A percentile compares a stretch with the other conserved stretches of the same genome.
Evolutionary conservation across 441 rosid genomes (phyloP).

Genomic region (Isatis lusitanica): DNA sequence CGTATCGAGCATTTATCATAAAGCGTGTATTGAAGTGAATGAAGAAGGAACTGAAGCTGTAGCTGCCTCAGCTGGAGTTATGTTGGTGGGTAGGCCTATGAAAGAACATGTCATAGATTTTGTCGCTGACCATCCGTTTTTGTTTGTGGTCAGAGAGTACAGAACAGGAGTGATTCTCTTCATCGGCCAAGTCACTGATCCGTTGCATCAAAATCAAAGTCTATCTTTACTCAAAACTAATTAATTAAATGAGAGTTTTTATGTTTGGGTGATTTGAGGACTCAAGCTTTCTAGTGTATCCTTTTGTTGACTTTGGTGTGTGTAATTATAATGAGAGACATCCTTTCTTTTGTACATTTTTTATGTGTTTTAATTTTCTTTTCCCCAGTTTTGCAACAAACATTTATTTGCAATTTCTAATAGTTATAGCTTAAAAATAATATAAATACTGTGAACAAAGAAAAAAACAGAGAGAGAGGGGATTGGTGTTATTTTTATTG

Average conservation of each 20-base stretch:
- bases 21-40: constrained; percentile 79
- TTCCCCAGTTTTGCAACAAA: too few species aligned
- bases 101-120: constrained; percentile 42
- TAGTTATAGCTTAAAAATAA: too few species aligned
- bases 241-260: background rate
- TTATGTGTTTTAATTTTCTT: too few species aligned
- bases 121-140: constrained; percentile 82
- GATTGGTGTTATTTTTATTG: too few species aligned
- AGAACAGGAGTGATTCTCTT: constrained; percentile 62
- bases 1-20: constrained; percentile 68
- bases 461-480: too few species aligned
- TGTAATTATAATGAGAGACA: too few species aligned
- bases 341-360: too few species aligned
- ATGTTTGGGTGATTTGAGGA: too few species aligned
- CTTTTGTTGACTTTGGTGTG: too few species aligned
- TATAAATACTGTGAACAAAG: too few species aligned
- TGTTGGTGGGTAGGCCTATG: constrained; percentile 18
- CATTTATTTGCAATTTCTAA: too few species aligned
- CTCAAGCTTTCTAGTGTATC: too few species aligned
- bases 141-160: constrained; percentile 68
- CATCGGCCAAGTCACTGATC: constrained; percentile 68
- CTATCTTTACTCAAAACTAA: background rate
- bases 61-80: constrained; percentile 54
- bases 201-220: constrained; percentile 17
- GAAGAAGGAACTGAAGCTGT: constrained; percentile 90